Percentiles rank a stretch among this genome's conserved stretches.
Evolutionary conservation across 2,329 filamentous ascomycete genomes (phyloP).

Genomic region (Chaetomium olivaceum): DNA sequence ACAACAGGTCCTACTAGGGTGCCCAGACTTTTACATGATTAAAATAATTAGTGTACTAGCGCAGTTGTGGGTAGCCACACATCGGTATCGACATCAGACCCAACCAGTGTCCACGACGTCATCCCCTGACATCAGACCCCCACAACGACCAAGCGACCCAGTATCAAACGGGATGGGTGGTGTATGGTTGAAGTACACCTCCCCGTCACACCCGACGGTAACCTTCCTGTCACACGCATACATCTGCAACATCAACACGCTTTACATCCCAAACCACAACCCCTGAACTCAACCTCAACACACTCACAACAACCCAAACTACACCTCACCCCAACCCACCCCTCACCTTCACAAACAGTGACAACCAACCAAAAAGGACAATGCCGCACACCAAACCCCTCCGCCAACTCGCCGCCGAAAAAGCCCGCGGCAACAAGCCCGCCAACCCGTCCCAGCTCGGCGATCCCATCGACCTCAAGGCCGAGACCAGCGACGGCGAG

Average conservation of each 20-base stretch:
- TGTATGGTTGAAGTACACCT: not conserved
- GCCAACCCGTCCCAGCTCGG: constrained; percentile 33
- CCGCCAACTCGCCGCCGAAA: constrained; percentile 32
- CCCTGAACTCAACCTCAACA: not conserved
- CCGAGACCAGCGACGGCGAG: constrained; percentile 27
- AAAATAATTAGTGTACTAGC: too few relatives aligned
- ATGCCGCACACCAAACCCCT: constrained; percentile 28
- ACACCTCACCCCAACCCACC: too few relatives aligned
- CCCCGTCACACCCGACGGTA: too few relatives aligned
- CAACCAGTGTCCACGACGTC: constrained; percentile 22
- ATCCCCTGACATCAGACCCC: constrained; percentile 9
- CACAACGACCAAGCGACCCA: not conserved
- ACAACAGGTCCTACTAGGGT: too few relatives aligned
- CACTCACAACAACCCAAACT: not conserved
- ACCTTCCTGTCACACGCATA: not conserved
- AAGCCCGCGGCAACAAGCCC: constrained; percentile 27
- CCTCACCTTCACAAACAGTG: too few relatives aligned
- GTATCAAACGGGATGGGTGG: not conserved
- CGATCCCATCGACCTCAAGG: constrained; percentile 32
- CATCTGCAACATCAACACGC: too few relatives aligned
- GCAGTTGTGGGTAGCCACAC: not conserved
- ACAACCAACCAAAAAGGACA: not conserved
- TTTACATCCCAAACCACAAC: not conserved
- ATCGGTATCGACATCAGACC: not conserved
- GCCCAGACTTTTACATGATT: too few relatives aligned